Base-by-base conservation (phyloP, 1,139 yeast species). In the Yamadazyma pseudoaaseri region DNA sequence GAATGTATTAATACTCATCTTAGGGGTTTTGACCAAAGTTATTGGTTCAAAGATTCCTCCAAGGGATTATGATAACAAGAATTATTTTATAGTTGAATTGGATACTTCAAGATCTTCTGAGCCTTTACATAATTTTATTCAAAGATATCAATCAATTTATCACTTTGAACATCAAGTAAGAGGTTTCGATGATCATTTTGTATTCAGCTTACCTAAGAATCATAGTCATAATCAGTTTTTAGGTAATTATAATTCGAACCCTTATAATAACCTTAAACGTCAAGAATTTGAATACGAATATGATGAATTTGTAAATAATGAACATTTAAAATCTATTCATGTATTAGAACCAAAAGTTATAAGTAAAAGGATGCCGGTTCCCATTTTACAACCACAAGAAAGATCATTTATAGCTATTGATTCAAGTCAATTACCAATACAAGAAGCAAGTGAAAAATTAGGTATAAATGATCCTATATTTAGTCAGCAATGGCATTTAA, bases 401-500 rank as follows among this genome's bases (percentile, higher is more conserved):
- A 36, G 48, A 26, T 26, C 35, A 3, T 45, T 56, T 20, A 42
- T 31, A 9, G 58, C 62, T 31, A 65, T 49, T 23, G 83, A 76
- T 44, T 73, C 81, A 1, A 65, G 81, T 11, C 63, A 73, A 52
- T 45, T 56, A 27, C 65, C 68, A 0, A 46, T 57, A 56, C 25
- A 58, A 20, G 64, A 67, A 11, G 78, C 76, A 0, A 65, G 71
- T 39, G 67, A 74, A n/a, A 63, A 70, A 38, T 72, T 89, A 37
- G 64, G 59, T 8, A 92, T 92, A 35, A 55, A 71, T 15, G 99
- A 92, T 59, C 98, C 98, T 0, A 62, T 73, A 11, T 92, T 94
- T 52, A 56, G 62, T 7, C 69, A 74, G 29, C 99, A 94, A 59
- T 94, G 99, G 99, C 97, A 92, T 59, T 60, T 94, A 20, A 60